Conservation (phyloP, 164 flowering plant genomes). For the Liquidambar formosana region DNA sequence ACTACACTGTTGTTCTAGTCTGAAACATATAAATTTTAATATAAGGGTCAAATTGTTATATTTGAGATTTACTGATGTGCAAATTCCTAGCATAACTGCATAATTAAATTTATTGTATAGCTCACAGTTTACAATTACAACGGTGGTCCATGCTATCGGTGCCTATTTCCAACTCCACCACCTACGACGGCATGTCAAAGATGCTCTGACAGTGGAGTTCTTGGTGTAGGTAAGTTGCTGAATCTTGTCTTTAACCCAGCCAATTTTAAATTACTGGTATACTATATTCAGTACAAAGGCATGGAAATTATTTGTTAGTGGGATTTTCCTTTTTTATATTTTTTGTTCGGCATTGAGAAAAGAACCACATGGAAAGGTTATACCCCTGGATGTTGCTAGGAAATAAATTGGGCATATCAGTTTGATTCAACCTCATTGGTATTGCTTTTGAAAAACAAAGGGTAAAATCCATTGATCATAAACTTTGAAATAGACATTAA, state of each 20-base stretch:
- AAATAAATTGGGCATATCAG: not conserved
- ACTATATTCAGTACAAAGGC: not conserved
- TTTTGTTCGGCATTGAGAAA: not conserved
- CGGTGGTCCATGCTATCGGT: constrained; percentile 94
- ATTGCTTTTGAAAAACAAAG: not conserved
- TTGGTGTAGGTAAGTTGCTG: constrained; percentile 80
- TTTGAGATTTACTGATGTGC: not conserved
- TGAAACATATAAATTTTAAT: not conserved
- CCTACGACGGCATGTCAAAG: constrained; percentile 93
- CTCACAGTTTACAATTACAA: constrained; percentile 91
- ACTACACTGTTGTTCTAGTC: not conserved
- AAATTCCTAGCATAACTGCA: constrained; percentile 1
- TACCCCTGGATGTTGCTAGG: not conserved
- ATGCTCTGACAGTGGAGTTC: constrained; percentile 95
- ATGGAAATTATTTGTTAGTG: not conserved
- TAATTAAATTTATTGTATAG: constrained; percentile 33
- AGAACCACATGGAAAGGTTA: not conserved
- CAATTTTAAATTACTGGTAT: not conserved
- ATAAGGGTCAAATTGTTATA: not conserved
- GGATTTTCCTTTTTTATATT: not conserved
- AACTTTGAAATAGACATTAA: not conserved
- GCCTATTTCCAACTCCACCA: constrained; percentile 93
- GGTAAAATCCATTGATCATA: not conserved
- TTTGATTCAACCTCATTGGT: not conserved
- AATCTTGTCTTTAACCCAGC: not conserved